Percentiles rank a stretch among this genome's conserved stretches.
Conservation (phyloP, 2,329 filamentous ascomycete genomes). For the Fusarium sp. region DNA sequence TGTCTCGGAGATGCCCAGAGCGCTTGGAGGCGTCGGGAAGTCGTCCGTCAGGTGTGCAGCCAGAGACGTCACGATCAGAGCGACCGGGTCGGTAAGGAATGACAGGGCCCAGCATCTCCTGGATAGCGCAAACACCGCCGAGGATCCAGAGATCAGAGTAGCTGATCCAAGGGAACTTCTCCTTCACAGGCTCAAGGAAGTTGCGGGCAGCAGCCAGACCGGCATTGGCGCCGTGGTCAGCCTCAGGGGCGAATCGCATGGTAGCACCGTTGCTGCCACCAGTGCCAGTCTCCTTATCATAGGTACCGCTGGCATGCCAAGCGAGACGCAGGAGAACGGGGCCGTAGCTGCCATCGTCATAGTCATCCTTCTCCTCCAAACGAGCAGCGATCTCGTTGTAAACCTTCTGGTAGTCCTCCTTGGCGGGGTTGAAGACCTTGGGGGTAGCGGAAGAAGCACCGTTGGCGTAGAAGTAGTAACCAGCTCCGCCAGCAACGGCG, state of each 20-base stretch:
- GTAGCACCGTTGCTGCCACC: conserved; percentile 97
- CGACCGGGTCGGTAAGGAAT: conserved; percentile 93
- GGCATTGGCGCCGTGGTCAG: conserved; percentile 92
- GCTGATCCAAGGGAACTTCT: conserved; percentile 91
- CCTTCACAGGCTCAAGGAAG: conserved; percentile 93
- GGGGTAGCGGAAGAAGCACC: conserved; percentile 62
- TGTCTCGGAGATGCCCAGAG: conserved; percentile 84
- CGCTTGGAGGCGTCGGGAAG: conserved; percentile 83
- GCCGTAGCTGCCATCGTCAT: conserved; percentile 96
- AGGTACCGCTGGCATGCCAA: conserved; percentile 95
- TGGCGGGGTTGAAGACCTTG: conserved; percentile 77
- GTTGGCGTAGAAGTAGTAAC: conserved; percentile 74
- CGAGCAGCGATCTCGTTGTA: conserved; percentile 86
- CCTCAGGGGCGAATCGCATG: conserved; percentile 94
- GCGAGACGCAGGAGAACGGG: conserved; percentile 91
- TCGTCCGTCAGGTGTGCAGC: conserved; percentile 94
- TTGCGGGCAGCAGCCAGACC: conserved; percentile 87
- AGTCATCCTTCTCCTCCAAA: conserved; percentile 91
- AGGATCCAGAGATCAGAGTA: conserved; percentile 99
- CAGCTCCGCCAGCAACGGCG: conserved; percentile 71
- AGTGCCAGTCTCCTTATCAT: conserved; percentile 86
- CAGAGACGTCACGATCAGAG: conserved; percentile 79
- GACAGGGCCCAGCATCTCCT: conserved; percentile 92
- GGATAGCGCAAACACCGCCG: conserved; percentile 83
- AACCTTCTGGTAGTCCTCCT: conserved; percentile 94